Evolutionary conservation across 139 green algal genomes (phyloP).

Genomic region (Closterium sp.): DNA sequence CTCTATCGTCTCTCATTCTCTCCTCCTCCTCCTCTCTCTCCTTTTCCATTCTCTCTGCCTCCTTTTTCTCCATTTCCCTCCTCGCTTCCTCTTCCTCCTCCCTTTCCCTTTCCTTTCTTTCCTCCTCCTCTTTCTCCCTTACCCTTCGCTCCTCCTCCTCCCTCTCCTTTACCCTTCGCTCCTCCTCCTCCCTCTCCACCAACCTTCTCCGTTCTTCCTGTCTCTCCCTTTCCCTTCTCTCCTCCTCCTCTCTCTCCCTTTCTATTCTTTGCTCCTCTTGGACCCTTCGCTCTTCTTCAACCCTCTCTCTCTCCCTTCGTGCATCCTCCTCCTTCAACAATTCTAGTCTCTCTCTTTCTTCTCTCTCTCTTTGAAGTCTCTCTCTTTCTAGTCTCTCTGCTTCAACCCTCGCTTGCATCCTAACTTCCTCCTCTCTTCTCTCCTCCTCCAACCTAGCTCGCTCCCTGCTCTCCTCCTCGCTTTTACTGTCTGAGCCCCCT

Average conservation of each 20-base stretch:
- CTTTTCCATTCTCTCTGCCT: not conserved
- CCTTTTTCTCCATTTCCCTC: not conserved
- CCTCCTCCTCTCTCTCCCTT: not conserved
- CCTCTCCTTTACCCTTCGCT: not conserved
- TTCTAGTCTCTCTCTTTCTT: not conserved
- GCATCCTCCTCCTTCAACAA: not conserved
- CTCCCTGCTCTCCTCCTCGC: not conserved
- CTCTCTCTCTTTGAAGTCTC: not conserved
- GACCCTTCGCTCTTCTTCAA: not conserved
- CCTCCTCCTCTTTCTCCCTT: not conserved
- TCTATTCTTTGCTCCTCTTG: not conserved
- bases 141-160: not conserved
- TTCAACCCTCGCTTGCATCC: not conserved
- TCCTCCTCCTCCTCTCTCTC: not conserved
- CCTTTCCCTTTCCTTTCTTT: not conserved
- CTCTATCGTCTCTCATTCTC: not conserved
- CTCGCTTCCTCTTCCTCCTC: not conserved
- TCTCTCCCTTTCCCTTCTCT: not conserved
- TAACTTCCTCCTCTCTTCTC: not conserved
- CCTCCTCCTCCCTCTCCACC: too few species aligned
- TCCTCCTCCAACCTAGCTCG: not conserved
- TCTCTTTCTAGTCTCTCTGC: not conserved
- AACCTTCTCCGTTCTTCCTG: too few species aligned
- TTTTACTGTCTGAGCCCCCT: too few species aligned
- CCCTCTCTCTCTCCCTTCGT: not conserved